Evolutionary conservation across 768 basidiomycete genomes (phyloP).

Genomic region (Tulasnella calospora): DNA sequence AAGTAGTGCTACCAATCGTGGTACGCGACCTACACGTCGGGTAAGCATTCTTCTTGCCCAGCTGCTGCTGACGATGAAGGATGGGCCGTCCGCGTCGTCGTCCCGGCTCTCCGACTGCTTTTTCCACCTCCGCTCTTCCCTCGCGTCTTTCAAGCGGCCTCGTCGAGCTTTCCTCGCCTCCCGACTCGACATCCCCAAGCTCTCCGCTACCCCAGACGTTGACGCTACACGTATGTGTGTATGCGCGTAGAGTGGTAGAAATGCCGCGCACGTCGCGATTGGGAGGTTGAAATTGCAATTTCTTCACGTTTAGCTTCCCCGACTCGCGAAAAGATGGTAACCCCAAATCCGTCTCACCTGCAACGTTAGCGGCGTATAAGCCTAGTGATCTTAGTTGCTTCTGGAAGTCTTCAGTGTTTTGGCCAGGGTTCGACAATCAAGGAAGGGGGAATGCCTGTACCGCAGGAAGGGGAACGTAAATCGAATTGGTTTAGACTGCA

Average conservation of each 20-base stretch:
- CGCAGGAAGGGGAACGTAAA: not conserved
- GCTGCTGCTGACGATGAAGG: not conserved
- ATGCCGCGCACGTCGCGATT: not conserved
- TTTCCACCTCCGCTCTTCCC: not conserved
- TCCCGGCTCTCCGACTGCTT: not conserved
- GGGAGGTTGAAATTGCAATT: not conserved
- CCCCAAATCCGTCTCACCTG: no score
- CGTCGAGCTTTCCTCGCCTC: not conserved
- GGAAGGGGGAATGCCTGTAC: not conserved
- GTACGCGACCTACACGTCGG: slow-evolving; percentile 41
- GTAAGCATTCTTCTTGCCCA: not conserved
- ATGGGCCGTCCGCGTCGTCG: no score
- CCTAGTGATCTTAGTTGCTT: slow-evolving; percentile 72
- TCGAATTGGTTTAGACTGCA: not conserved
- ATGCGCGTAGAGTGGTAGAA: no score
- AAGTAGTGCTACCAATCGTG: slow-evolving; percentile 96
- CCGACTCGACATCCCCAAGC: not conserved
- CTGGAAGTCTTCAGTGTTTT: slow-evolving; percentile 61
- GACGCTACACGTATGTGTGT: slow-evolving; percentile 24
- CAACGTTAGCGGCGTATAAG: slow-evolving; percentile 78
- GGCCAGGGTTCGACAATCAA: slow-evolving; percentile 48
- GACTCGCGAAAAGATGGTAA: not conserved
- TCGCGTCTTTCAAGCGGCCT: slow-evolving; percentile 17
- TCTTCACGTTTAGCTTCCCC: not conserved
- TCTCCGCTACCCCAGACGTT: not conserved